Base-by-base conservation (phyloP, 345 rosid species). In the Camelina sativa region DNA sequence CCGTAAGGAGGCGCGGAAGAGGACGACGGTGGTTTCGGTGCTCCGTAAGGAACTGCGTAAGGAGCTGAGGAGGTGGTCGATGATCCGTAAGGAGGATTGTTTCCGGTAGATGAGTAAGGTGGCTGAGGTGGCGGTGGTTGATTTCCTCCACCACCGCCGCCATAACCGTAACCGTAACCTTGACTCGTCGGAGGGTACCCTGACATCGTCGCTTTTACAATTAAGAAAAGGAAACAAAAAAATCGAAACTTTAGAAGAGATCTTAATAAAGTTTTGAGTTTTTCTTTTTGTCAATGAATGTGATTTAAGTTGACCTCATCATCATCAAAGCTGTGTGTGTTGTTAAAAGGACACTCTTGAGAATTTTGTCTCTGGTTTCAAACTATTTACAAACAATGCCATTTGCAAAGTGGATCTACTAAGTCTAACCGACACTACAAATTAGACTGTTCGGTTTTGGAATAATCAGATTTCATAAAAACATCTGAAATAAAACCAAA, bases 121-220 rank as follows among this genome's bases (percentile, higher is more conserved):
- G 85, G 81, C 1, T 76, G 80, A 63, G 80, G 59, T 2, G 76
- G 76, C 0, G 53, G 85, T 17, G 53, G 78, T 40, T 62, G 70
- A 60, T 62, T 76, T 6, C 75, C 85, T 6, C 75, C 85, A 37
- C 86, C 86, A 54, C 85, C 84, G 38, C 86, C 85, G 57, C 85
- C 77, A 43, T 73, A 83, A 35, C 66, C 28, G 80, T 76, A 53
- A 59, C 89, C 90, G 84, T 92, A 56, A 44, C 96, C 96, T 81
- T 92, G 72, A 69, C 88, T 84, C 30, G 90, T 69, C 6, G 84
- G 80, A 63, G 69, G 77, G 6, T 77, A 77, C 6, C 73, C 68
- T 58, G 81, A 66, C 81, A 78, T 78, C 56, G 50, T 13, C 35
- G 68, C 10, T 50, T 9, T 9, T 15, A 57, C 71, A 17, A 43